A percentile compares a stretch with the other conserved stretches of the same genome.
Evolutionary conservation across 129 eudicot species (phyloP).

Genomic region (Saposhnikovia divaricata): DNA sequence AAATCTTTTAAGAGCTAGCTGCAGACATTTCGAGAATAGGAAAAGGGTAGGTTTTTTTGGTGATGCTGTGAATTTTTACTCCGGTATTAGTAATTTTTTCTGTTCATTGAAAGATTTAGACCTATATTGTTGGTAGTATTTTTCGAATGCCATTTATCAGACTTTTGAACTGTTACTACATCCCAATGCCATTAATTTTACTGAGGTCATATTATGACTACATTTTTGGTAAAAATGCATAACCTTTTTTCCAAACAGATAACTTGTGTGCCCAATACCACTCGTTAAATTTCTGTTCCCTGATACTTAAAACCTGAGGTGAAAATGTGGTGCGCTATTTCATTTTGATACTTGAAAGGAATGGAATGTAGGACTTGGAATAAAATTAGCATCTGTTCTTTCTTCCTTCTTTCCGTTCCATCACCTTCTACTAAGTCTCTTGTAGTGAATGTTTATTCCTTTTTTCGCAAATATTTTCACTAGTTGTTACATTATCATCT

Average conservation of each 20-base stretch:
- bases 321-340: no score
- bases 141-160: neutral
- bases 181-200: neutral
- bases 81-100: neutral
- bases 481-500: neutral
- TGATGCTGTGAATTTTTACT: neutral
- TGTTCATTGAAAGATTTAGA: neutral
- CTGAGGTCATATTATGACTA: neutral
- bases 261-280: neutral
- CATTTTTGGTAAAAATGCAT: neutral
- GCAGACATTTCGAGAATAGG: constrained; percentile 1
- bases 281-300: no score
- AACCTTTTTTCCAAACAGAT: neutral
- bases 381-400: no score
- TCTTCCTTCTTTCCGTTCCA: neutral
- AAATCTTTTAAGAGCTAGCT: constrained; percentile 30
- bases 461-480: neutral
- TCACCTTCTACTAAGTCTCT: neutral
- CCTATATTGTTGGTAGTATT: neutral
- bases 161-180: neutral
- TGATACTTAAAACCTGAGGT: no score
- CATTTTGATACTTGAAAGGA: neutral
- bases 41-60: constrained; percentile 13
- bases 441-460: neutral
- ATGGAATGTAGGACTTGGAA: no score